phyloP scores from a whole-genome alignment of 129 eudicot species.

The Saposhnikovia divaricata region DNA sequence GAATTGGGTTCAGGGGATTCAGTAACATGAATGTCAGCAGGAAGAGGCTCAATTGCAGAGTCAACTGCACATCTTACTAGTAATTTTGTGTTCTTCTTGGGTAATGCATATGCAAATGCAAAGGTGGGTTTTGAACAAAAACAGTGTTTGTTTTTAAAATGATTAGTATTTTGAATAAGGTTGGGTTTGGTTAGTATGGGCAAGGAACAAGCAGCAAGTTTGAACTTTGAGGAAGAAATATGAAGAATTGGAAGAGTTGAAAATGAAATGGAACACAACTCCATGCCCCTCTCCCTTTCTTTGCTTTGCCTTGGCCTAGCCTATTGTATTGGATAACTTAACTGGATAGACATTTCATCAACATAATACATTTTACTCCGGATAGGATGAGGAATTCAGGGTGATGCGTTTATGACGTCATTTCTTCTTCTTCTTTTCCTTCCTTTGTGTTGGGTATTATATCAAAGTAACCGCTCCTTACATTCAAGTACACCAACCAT shows the following conservation, averaged over 20 bases:
- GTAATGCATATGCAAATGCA: constrained; percentile 13
- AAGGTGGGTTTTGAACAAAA: constrained; percentile 13
- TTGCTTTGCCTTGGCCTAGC: too few species aligned
- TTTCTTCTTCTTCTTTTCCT: too few species aligned
- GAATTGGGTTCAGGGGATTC: constrained; percentile 73
- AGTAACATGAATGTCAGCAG: constrained; percentile 64
- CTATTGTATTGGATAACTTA: too few species aligned
- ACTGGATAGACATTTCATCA: background rate
- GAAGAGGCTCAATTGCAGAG: constrained; percentile 45
- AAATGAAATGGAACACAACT: background rate
- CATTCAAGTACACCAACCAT: too few species aligned
- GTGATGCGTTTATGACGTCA: too few species aligned
- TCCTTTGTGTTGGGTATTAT: too few species aligned
- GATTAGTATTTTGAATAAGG: background rate
- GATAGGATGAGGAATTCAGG: too few species aligned
- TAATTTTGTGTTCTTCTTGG: background rate
- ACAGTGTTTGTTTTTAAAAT: background rate
- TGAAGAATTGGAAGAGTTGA: background rate
- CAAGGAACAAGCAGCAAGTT: background rate
- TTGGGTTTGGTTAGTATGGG: background rate
- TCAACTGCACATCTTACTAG: background rate
- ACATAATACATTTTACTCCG: too few species aligned
- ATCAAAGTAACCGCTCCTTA: too few species aligned
- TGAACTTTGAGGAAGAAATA: background rate
- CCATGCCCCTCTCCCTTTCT: background rate